A percentile compares a stretch with the other conserved stretches of the same genome.
phyloP scores from a whole-genome alignment of 2,329 filamentous ascomycete genomes.

The Fusarium verticillioides region DNA sequence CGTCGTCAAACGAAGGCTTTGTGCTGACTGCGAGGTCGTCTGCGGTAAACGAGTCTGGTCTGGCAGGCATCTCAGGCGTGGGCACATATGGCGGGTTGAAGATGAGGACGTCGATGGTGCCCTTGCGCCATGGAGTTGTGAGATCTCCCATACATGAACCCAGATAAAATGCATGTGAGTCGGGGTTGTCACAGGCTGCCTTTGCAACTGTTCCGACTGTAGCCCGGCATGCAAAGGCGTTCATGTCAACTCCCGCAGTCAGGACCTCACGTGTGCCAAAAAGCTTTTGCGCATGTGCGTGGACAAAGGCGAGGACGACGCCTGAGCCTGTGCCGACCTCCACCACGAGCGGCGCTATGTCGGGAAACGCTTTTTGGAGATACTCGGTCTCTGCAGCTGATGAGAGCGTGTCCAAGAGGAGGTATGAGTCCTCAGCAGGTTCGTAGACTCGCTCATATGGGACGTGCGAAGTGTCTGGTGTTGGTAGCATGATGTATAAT shows the following conservation, averaged over 20 bases:
- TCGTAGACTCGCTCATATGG: constrained; percentile 91
- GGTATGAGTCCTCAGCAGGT: constrained; percentile 94
- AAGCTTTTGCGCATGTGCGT: constrained; percentile 77
- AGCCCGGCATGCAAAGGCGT: constrained; percentile 82
- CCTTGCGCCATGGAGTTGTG: constrained; percentile 65
- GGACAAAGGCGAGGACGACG: constrained; percentile 89
- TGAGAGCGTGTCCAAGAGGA: constrained; percentile 91
- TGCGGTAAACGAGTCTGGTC: constrained; percentile 49
- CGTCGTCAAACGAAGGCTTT: constrained; percentile 73
- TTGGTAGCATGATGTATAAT: constrained; percentile 78
- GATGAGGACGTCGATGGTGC: constrained; percentile 80
- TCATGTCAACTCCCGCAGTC: constrained; percentile 84
- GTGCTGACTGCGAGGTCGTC: constrained; percentile 42
- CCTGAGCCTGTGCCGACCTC: constrained; percentile 94
- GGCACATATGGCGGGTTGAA: constrained; percentile 99
- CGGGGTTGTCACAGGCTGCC: constrained; percentile 50
- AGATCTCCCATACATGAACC: constrained; percentile 79
- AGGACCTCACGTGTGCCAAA: constrained; percentile 78
- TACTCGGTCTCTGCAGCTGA: constrained; percentile 74
- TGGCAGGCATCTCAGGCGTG: constrained; percentile 75
- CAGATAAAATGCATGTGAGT: constrained; percentile 65
- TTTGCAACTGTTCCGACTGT: constrained; percentile 75
- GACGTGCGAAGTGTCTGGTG: constrained; percentile 92
- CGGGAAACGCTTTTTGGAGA: constrained; percentile 70
- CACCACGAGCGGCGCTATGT: constrained; percentile 71